Base-by-base conservation (phyloP, 1,284 basidiomycete species). In the Ceratorhiza oryzae-sativae region DNA sequence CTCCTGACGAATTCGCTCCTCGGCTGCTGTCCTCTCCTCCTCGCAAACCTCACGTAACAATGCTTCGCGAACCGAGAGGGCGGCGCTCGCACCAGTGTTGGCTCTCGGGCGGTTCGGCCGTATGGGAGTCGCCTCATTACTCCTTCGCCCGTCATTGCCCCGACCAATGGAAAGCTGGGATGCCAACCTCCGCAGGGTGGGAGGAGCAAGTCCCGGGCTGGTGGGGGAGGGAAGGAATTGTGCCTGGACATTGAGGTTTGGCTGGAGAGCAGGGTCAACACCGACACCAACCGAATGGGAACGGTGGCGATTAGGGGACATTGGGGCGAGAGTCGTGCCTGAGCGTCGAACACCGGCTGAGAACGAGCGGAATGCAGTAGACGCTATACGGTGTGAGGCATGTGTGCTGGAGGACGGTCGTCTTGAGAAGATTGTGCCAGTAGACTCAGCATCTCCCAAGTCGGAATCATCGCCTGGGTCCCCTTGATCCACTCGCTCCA, bases 1-100 rank as follows among this genome's bases (percentile, higher is more conserved):
- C 27, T 68, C 65, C 30, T 68, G 65, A 9, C 65, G 51, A 46
- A 68, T 68, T 34, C 65, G 65, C 27, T 68, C 53, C 41, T 68
- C 65, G 3, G 65, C 53, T 9, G 65, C 65, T 6, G 65, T 68
- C 12, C 65, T 42, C 34, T 68, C 65, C 25, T 68, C 65, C 41
- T 68, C 65, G 23, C 65, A 68, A 4, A 68, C 65, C 20, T 68
- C 65, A 12, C 65, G 49, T n/a, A 68, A 15, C 36, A 68, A 41
- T 3, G 65, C 65, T 27, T 56, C 36, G 18, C 65, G 65, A 30
- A 68, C 65, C 23, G 65, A 49, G 18, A 68, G 49, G 1, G 65
- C 53, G 18, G 25, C 30, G 25, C 65, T 68, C 15, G 65, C 53
- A 9, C 65, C 65, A 15, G 65, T 68, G 27, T 68, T 68, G 3